Evolutionary conservation across 352 stramenopile species (phyloP), one percentile per base, ranked within the genome.

Genomic region (Halophytophthora polymorphica): DNA sequence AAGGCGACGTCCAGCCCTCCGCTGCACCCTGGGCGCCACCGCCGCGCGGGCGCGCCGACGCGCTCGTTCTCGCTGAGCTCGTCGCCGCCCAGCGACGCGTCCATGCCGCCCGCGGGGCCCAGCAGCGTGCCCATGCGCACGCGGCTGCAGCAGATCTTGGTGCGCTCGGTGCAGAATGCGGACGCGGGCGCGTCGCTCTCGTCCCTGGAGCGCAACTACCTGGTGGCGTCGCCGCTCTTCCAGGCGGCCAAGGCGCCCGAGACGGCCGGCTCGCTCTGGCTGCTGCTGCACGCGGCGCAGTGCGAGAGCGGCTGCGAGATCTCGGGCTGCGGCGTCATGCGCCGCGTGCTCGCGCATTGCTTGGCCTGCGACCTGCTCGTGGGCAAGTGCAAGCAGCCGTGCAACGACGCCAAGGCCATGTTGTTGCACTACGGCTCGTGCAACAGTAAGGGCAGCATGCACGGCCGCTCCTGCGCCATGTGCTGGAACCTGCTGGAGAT

Each of bases 341-440:
- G 73, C 14, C 80, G 80, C 6, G 75, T 90, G 17, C 36, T 88
- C 12, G 74, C 72, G 18, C 80, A 88, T 41, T 90, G 80, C 21
- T 44, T 84, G 29, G 61, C 65, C 15, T 90, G 80, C 39, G 75
- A 90, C 25, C 45, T 71, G 5, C 46, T 72, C 3, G 51, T 90
- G n/a, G 77, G 75, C 10, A 77, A 71, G 35, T 90, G 80, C 59
- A 77, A 74, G 25, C 71, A 83, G 34, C 66, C 73, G 1, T 90
- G 80, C 47, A 88, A 90, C 49, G 80, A 88, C 42, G 80, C 77
- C 12, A 90, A 88, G 65, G 72, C 75, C 1, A 90, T 90, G 75
- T 56, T 88, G 25, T 58, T 90, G 1, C 80, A 90, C 48, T 77
- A 85, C 40, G 80, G 64, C 0, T 83, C 75, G 2, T 90, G 79